Evolutionary conservation across 495 filamentous ascomycete genomes (phyloP).

Genomic region (Cercophora scortea): DNA sequence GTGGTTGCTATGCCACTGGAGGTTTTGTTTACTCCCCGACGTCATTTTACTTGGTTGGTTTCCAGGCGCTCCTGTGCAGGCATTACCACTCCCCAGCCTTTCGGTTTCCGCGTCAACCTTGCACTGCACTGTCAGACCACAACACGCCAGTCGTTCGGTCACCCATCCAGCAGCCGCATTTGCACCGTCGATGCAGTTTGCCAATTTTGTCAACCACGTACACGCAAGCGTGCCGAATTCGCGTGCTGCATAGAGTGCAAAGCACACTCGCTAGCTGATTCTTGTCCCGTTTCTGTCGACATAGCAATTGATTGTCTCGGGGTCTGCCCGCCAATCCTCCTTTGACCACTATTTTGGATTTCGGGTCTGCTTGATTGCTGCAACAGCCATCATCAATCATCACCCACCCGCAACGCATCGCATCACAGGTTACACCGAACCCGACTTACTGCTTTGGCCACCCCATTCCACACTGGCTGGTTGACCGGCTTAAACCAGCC

Average conservation of each 20-base stretch:
- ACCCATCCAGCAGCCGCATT: too few species aligned
- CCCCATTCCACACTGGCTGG: slow-evolving; percentile 14
- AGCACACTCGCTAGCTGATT: too few species aligned
- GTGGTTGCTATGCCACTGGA: neutral
- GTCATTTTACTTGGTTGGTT: neutral
- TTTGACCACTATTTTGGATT: too few species aligned
- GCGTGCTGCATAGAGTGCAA: too few species aligned
- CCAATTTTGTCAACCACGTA: too few species aligned
- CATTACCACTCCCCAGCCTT: slow-evolving; percentile 9
- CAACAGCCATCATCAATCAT: neutral
- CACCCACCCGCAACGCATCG: neutral
- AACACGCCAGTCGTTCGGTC: too few species aligned
- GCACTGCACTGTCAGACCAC: slow-evolving; percentile 1
- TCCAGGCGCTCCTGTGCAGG: neutral
- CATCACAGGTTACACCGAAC: neutral
- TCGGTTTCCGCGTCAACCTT: slow-evolving; percentile 24
- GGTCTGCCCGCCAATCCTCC: too few species aligned
- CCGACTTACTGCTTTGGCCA: neutral
- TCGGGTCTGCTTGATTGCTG: too few species aligned
- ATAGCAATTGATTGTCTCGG: too few species aligned
- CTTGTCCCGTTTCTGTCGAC: too few species aligned
- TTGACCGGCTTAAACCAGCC: slow-evolving; percentile 17
- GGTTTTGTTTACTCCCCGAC: slow-evolving; percentile 13
- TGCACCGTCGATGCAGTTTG: too few species aligned
- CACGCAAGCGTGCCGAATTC: neutral